Evolutionary conservation across 2,329 filamentous ascomycete species (phyloP), one percentile per base, ranked within the genome.

Genomic region (Phialocephala subalpina): DNA sequence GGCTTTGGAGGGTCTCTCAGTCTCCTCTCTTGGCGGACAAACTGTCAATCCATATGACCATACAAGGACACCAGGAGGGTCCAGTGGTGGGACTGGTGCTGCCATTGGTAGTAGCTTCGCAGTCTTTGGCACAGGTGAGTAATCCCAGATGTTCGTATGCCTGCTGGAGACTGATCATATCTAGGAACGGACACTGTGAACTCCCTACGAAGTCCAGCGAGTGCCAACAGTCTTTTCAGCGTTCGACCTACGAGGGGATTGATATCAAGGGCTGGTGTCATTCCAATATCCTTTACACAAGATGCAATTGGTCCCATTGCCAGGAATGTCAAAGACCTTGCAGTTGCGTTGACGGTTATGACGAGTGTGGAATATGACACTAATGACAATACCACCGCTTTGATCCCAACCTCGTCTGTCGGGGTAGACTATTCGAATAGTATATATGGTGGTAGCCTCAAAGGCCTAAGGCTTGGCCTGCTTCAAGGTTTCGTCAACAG

Each of bases 41-140:
- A 90, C 88, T 0, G 74, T 86, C 67, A 91, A 91, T 73, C 87
- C 89, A 0, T 92, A 93, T 69, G 88, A 92, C 74, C 75, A 79
- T 1, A 82, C 81, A 0, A 83, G 90, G n/a, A 91, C 88, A 0
- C 88, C 88, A 0, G 89, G 88, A 3, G 89, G 88, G 0, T 88
- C 84, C 53, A 89, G 86, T 35, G 88, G 88, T 12, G 89, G 88
- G 0, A 88, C 86, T 0, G 87, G 86, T 0, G 87, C 86, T 0
- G 87, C 86, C 0, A 79, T 91, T 33, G 87, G 77, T 3, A 73
- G 78, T 14, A 86, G 82, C 25, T 83, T 90, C 63, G 85, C 84
- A 1, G 80, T 90, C 0, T 80, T 87, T 2, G 87, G 84, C 0
- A 85, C 84, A 11, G 87, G 87, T 69, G 45, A 58, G 58, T 33